Conservation (phyloP, 495 filamentous ascomycete species). For the Rhypophila decipiens region DNA sequence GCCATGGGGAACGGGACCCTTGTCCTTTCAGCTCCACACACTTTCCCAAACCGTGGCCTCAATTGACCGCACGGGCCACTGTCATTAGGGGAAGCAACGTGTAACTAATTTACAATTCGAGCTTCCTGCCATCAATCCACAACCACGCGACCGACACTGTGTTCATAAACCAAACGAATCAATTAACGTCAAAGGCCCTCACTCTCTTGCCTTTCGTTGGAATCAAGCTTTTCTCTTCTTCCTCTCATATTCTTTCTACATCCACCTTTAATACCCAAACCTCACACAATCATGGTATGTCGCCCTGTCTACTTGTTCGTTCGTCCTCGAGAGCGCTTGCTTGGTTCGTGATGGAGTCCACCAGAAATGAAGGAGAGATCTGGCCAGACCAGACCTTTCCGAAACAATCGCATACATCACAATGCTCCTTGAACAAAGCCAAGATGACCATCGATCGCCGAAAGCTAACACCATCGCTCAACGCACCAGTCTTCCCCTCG, state of each 20-base stretch:
- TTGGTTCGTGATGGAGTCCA: no score
- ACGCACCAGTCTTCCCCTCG: slow-evolving; percentile 64
- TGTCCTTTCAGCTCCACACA: no score
- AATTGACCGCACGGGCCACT: background rate
- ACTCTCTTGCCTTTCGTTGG: background rate
- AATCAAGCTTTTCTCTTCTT: background rate
- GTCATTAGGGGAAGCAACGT: background rate
- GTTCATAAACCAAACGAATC: background rate
- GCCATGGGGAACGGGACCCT: no score
- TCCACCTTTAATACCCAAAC: background rate
- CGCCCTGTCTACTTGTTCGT: no score
- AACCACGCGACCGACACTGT: background rate
- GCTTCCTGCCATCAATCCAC: background rate
- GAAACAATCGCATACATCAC: no score
- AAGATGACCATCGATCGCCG: no score
- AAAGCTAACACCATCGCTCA: background rate
- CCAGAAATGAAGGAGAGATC: background rate
- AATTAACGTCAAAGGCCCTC: no score
- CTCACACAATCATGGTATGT: background rate
- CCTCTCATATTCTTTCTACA: background rate
- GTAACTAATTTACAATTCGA: background rate
- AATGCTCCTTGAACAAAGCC: no score
- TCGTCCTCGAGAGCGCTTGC: no score
- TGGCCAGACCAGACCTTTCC: background rate
- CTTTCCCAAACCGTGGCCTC: background rate